phyloP scores from a whole-genome alignment of 495 filamentous ascomycete species.

The Viridothelium virens region DNA sequence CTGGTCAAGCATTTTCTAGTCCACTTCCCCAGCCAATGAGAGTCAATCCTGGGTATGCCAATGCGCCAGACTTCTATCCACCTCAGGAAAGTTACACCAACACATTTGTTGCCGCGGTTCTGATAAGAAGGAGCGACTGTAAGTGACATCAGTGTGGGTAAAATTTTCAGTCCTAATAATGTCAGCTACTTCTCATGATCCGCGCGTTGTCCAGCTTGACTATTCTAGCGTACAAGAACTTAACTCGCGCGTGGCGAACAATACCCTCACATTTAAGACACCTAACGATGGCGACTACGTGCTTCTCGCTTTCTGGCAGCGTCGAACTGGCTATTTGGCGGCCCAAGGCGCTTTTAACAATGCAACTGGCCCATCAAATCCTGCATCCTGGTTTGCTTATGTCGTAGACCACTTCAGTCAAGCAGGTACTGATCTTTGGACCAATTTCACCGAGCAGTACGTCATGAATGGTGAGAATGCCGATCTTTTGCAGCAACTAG shows the following conservation, averaged over 20 bases:
- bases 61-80: slow-evolving; percentile 2
- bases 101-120: neutral
- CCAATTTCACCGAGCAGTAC: neutral
- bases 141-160: neutral
- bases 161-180: neutral
- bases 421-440: slow-evolving; percentile 7
- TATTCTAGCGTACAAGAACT: neutral
- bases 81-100: neutral
- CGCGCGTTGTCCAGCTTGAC: slow-evolving; percentile 1
- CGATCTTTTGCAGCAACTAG: neutral
- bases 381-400: slow-evolving; percentile 3
- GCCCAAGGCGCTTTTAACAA: slow-evolving; percentile 10
- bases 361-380: neutral
- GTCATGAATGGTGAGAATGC: slow-evolving; percentile 5
- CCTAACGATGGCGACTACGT: neutral
- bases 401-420: slow-evolving; percentile 6
- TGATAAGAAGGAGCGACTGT: neutral
- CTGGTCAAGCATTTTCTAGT: neutral
- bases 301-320: slow-evolving; percentile 1
- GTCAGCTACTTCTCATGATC: neutral
- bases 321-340: slow-evolving; percentile 1
- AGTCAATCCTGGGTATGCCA: neutral
- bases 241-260: neutral
- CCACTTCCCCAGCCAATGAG: neutral
- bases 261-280: neutral